These are phyloP conservation scores for Nymphaea thermarum DNA, from an alignment of 164 flowering plant genomes.

Conservation along the genomic window DNA sequence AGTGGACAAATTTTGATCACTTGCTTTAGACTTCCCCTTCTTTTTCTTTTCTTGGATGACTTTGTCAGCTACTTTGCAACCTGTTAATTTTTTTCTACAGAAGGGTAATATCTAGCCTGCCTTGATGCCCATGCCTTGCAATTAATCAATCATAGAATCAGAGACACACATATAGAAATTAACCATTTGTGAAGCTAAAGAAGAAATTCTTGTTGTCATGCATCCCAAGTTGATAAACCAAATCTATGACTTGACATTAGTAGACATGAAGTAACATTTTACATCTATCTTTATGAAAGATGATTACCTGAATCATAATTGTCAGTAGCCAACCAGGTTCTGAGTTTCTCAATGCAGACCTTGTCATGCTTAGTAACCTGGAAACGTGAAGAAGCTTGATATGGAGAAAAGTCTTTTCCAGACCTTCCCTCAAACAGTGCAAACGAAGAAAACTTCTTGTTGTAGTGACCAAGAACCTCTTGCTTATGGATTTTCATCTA, in stretches of 20 bases:
- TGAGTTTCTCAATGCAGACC: conserved; percentile 26
- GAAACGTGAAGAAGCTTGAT: conserved; percentile 47
- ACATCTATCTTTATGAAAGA: neutral
- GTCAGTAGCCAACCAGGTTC: conserved; percentile 33
- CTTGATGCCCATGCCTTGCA: neutral
- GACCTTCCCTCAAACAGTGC: conserved; percentile 48
- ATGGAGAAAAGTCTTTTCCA: conserved; percentile 32
- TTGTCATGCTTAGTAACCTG: conserved; percentile 26
- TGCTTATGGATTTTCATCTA: conserved; percentile 9
- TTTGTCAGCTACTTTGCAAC: too few species aligned
- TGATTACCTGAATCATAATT: conserved; percentile 36
- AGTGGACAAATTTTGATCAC: too few species aligned
- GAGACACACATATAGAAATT: neutral
- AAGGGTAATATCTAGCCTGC: neutral
- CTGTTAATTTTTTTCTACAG: too few species aligned
- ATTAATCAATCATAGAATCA: neutral
- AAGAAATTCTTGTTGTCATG: neutral
- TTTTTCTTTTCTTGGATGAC: too few species aligned
- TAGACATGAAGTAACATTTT: neutral
- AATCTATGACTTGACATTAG: too few species aligned
- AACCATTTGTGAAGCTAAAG: neutral
- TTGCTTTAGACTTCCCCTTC: too few species aligned
- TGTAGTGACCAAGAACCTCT: conserved; percentile 35
- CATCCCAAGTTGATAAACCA: neutral
- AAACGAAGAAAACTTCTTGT: conserved; percentile 59